Percentiles rank a stretch among this genome's conserved stretches.
Conservation (phyloP, 1,139 yeast genomes). For the Arxiozyma slooffiae region DNA sequence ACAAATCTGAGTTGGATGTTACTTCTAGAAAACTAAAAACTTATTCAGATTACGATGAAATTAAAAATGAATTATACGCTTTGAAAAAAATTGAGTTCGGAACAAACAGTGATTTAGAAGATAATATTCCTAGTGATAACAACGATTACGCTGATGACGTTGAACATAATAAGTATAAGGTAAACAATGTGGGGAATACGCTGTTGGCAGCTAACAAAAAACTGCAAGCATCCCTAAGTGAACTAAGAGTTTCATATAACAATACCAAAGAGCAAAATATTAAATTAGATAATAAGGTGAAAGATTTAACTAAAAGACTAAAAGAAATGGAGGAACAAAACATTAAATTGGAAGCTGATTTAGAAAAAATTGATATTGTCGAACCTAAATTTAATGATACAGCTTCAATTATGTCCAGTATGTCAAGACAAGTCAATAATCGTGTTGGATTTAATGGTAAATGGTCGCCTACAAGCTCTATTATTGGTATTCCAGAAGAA, state of each 20-base stretch:
- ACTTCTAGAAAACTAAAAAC: constrained; percentile 40
- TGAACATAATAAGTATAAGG: constrained; percentile 22
- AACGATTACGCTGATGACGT: constrained; percentile 34
- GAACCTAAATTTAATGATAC: constrained; percentile 41
- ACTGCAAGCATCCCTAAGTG: constrained; percentile 32
- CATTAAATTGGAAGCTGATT: constrained; percentile 59
- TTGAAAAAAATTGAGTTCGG: constrained; percentile 70
- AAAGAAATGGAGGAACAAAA: constrained; percentile 40
- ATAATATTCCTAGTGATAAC: constrained; percentile 11
- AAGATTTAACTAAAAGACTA: constrained; percentile 33
- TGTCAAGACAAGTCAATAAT: constrained; percentile 38
- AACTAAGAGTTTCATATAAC: constrained; percentile 27
- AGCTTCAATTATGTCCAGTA: constrained; percentile 58
- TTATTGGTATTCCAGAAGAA: constrained; percentile 38
- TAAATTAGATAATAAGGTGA: constrained; percentile 16
- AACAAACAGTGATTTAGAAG: constrained; percentile 22
- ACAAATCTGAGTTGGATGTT: constrained; percentile 42
- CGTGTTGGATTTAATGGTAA: constrained; percentile 28
- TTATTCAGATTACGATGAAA: constrained; percentile 61
- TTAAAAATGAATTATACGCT: constrained; percentile 64
- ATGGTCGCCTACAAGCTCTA: constrained; percentile 42
- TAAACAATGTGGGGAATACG: constrained; percentile 32
- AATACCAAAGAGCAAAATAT: constrained; percentile 21
- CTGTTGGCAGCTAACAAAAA: constrained; percentile 36
- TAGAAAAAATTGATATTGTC: constrained; percentile 41